phyloP scores from a whole-genome alignment of 2,329 filamentous ascomycete species.

The Fusarium nodosum region DNA sequence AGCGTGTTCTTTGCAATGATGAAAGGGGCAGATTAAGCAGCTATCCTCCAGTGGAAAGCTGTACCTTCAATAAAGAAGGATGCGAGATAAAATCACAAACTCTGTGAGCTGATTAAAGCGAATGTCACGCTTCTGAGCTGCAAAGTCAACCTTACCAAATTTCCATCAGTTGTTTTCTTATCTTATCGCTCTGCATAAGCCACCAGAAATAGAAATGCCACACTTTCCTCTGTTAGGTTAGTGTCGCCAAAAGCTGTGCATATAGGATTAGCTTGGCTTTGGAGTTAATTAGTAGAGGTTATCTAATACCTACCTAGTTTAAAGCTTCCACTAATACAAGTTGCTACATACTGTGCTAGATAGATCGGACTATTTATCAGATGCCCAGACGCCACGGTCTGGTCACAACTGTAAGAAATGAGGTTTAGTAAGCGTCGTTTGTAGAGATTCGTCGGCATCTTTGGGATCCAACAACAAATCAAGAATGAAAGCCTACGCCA shows the following conservation, averaged over 20 bases:
- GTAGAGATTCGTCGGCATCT: not conserved
- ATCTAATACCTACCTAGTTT: not conserved
- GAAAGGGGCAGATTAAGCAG: slow-evolving; percentile 3
- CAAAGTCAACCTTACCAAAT: slow-evolving; percentile 39
- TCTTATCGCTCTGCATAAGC: slow-evolving; percentile 45
- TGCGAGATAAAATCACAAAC: slow-evolving; percentile 11
- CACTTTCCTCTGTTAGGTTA: not conserved
- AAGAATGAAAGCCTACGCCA: not conserved
- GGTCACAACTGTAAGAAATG: not conserved
- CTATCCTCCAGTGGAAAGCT: not conserved
- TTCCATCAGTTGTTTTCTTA: slow-evolving; percentile 40
- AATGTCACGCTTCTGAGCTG: slow-evolving; percentile 16
- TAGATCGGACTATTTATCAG: not conserved
- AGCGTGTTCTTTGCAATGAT: slow-evolving; percentile 2
- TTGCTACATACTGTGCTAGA: not conserved
- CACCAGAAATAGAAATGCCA: not conserved
- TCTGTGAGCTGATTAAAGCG: slow-evolving; percentile 34
- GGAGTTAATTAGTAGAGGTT: not conserved
- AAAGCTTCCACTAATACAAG: not conserved
- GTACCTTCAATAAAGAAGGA: not conserved
- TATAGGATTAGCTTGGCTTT: slow-evolving; percentile 1
- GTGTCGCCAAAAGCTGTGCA: not conserved
- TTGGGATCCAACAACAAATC: not conserved
- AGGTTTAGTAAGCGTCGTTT: not conserved
- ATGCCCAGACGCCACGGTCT: not conserved